Evolutionary conservation across 202 grass and related monocot genomes (phyloP), one percentile per base, ranked within the genome.

Genomic region (Schoenoplectus tabernaemontani): DNA sequence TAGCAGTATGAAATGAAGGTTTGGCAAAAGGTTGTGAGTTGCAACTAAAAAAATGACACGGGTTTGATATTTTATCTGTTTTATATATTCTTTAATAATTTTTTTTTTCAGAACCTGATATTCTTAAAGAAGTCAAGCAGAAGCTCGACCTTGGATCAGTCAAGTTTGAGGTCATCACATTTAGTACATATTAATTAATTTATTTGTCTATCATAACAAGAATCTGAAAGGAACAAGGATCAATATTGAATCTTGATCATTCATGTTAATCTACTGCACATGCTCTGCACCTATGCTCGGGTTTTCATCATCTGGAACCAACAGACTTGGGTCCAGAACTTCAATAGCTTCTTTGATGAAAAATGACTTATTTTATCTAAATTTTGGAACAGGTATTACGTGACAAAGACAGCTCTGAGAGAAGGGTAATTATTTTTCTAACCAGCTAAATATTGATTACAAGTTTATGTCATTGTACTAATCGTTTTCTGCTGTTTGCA

Each of bases 121-220:
- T 91, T 82, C 89, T 90, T 82, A 89, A 86, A 86, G 86, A 95
- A 92, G 96, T 93, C 65, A 95, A 95, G 58, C 83, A 99, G 79
- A 99, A 95, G 79, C 87, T 99, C 3, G 90, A 95, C 9, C 86
- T 92, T 53, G 92, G 92, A 75, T 87, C 88, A 24, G 85, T 95
- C 36, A 99, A 99, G 73, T 99, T 99, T 86, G 92, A 99, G 96
- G 92, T 97, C 56, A 83, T 63, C 83, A 80, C 36, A 66, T 61
- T 43, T 85, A n/a, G n/a, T 50, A 30, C 47, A 74, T 44, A 32
- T 74, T 51, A 10, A 17, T 74, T 3, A 13, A 32, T 81, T 78
- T 88, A n/a, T 48, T 72, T 43, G 5, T 77, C 23, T 39, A 28
- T 69, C 71, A 8, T 36, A 64, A 8, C 9, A 12, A 15, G 3